These are phyloP conservation scores for Spencermartinsiella ligniputridi DNA, from an alignment of 1,139 yeast species.

Conservation along the genomic window DNA sequence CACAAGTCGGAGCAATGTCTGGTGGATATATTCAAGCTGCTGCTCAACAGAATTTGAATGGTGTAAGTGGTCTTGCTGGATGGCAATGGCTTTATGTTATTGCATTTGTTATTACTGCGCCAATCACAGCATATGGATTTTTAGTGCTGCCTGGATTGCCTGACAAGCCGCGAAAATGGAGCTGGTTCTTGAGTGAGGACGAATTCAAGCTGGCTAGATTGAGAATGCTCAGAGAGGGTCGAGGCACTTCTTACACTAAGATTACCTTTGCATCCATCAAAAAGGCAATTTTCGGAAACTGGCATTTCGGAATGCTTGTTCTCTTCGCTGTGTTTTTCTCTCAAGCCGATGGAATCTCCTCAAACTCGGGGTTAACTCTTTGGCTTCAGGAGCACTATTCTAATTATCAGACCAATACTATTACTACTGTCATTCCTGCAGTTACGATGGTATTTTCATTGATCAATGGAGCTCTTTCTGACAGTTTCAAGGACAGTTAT, in stretches of 20 bases:
- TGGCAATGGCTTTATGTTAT: constrained; percentile 71
- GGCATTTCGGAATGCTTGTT: constrained; percentile 14
- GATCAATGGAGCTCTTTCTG: constrained; percentile 6
- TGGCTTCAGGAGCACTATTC: constrained; percentile 7
- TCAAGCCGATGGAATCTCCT: constrained; percentile 7
- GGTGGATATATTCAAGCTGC: constrained; percentile 45
- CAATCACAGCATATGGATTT: constrained; percentile 22
- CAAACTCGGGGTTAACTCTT: constrained; percentile 6
- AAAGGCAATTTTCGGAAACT: constrained; percentile 7
- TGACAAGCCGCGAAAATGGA: constrained; percentile 10
- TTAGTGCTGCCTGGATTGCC: constrained; percentile 16
- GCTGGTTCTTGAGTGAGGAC: constrained; percentile 9
- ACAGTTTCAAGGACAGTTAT: constrained; percentile 2
- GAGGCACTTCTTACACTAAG: constrained; percentile 2
- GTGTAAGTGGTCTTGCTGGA: constrained; percentile 46
- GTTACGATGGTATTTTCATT: constrained; percentile 7
- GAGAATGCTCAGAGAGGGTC: constrained; percentile 8
- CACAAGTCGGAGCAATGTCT: constrained; percentile 30
- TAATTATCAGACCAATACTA: constrained; percentile 6
- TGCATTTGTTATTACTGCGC: constrained; percentile 48
- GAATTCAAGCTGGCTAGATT: constrained; percentile 11
- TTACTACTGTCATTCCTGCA: constrained; percentile 8
- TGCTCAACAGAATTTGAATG: constrained; percentile 46
- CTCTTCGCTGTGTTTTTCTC: constrained; percentile 10
- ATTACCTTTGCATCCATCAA: neutral